Evolutionary conservation across 2,329 filamentous ascomycete genomes (phyloP), one percentile per base, ranked within the genome.

Genomic region (Thermothelomyces thermophilus): DNA sequence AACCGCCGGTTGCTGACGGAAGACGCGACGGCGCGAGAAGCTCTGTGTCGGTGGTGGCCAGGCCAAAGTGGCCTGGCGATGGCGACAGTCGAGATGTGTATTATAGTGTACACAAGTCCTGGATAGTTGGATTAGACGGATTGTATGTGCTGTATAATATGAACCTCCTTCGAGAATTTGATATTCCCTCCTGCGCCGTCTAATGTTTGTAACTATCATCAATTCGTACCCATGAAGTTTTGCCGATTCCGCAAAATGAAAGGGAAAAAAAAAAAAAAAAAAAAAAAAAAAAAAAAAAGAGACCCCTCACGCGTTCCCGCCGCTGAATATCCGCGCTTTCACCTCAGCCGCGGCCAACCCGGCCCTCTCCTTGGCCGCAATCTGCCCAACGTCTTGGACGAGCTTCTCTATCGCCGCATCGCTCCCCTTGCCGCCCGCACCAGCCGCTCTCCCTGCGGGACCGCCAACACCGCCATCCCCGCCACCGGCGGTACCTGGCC

Each of bases 361-460:
- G n/a, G 77, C 79, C 60, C 69, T 71, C 67, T 84, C 81, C 64
- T 83, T 79, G 8, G 73, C 72, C 2, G 78, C 77, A 58, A 86
- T 77, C 64, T 78, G 72, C 57, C 73, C 77, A n/a, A 75, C 70
- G n/a, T 82, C 79, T 48, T 70, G 71, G n/a, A 77, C 74, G 17
- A 84, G 62, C 70, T 82, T 84, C 9, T 75, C 73, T 45, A 86
- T 64, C 41, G 77, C 72, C 58, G 69, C 70, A 35, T 59, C 58
- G 14, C 17, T 40, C 7, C 35, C 40, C 40, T 47, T 44, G 48
- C 63, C 56, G 22, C 59, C 52, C 39, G 62, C 48, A 11, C 60
- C 60, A 34, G 55, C 41, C 14, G 24, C 41, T 1, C 40, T 28
- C 8, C 13, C 44, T n/a, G 17, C 17, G 4, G 9, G 19, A 10